Evolutionary conservation across 306 rosid species (phyloP), one percentile per base, ranked within the genome.

Genomic region (Quercus suber): DNA sequence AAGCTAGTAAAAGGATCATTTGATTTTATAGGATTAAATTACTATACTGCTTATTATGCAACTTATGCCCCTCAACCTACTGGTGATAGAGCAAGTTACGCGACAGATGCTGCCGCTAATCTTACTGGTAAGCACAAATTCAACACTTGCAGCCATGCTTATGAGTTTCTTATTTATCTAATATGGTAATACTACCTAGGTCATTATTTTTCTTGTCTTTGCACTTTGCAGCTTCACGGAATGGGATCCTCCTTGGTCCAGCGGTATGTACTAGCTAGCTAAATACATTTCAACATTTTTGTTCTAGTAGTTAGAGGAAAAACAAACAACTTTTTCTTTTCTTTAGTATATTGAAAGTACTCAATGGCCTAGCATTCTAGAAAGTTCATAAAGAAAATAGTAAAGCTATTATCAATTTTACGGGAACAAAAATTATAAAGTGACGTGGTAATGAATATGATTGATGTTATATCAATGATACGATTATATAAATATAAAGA

Each of bases 11-110:
- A 84, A 28, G 86, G 89, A 30, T 88, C 96, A 43, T 86, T 79
- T 17, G 93, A 91, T 80, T 91, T 91, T 55, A 35, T 91, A 21
- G 96, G 96, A 73, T 18, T 90, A 69, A 90, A 90, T 73, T 90
- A 90, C 71, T 90, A 90, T 82, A 81, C 89, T 33, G 52, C 89
- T 41, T 41, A 75, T 49, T 90, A 85, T 76, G 94, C 86, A 73
- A 64, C 80, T 43, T 30, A 74, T 78, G 56, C 74, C 52, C 83
- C 87, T 67, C 61, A 81, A 0, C 37, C 1, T 61, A 81, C 20
- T 15, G 73, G 45, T 1, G 76, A 27, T 45, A 76, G 60, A 21
- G 77, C 76, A 52, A 83, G 76, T 52, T 73, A 76, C 9, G 35
- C 27, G 15, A 71, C 89, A 13, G 94, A 90, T 35, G 1, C 78